phyloP scores from a whole-genome alignment of 805 yeast species.

The Saturnispora diversa region DNA sequence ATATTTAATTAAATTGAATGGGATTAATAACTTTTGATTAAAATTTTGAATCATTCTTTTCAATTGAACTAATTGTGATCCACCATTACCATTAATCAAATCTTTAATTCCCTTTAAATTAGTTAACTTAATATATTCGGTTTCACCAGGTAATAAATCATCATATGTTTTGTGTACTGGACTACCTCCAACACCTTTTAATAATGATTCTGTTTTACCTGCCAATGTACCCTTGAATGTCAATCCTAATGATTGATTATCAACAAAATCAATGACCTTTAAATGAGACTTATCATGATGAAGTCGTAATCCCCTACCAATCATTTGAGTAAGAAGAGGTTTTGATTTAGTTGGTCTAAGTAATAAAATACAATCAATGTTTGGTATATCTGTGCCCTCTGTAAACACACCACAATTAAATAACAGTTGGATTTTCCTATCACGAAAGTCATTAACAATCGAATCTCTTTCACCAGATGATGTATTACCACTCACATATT shows the following conservation, averaged over 20 bases:
- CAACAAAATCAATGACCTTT: slow-evolving; percentile 73
- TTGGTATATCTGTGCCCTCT: slow-evolving; percentile 92
- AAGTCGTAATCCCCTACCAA: slow-evolving; percentile 78
- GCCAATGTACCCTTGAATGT: slow-evolving; percentile 20
- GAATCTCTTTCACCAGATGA: slow-evolving; percentile 40
- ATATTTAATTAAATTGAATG: slow-evolving; percentile 11
- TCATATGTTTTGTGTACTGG: slow-evolving; percentile 8
- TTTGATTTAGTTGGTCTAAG: slow-evolving; percentile 77
- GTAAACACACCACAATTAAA: slow-evolving; percentile 87
- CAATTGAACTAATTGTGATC: neutral
- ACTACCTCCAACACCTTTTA: slow-evolving; percentile 3
- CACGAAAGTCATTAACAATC: slow-evolving; percentile 49
- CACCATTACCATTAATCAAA: slow-evolving; percentile 13
- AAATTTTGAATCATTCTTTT: slow-evolving; percentile 3
- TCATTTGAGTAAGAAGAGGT: slow-evolving; percentile 72
- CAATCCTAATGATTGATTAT: slow-evolving; percentile 35
- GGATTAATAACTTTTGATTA: slow-evolving; percentile 12
- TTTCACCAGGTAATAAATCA: slow-evolving; percentile 16
- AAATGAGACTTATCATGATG: slow-evolving; percentile 57
- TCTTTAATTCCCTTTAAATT: slow-evolving; percentile 25
- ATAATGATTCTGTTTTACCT: slow-evolving; percentile 16
- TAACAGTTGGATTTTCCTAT: slow-evolving; percentile 59
- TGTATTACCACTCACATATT: slow-evolving; percentile 64
- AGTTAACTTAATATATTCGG: slow-evolving; percentile 25
- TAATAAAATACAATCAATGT: slow-evolving; percentile 69